phyloP scores from a whole-genome alignment of 2,329 filamentous ascomycete species.

The Paraconiothyrium brasiliense region DNA sequence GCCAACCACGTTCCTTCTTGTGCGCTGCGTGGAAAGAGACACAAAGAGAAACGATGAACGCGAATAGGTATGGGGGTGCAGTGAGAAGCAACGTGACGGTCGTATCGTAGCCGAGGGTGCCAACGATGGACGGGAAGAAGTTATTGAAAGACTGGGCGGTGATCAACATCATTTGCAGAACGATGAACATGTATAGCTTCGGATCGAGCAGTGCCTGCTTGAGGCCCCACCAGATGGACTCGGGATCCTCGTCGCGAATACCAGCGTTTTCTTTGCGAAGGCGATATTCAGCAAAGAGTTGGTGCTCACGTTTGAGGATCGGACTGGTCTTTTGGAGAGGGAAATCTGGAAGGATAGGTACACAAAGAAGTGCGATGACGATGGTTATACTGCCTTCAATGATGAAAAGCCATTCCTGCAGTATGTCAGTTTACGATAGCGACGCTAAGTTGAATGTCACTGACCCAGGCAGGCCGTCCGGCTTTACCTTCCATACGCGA shows the following conservation, averaged over 20 bases:
- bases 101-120: constrained; percentile 29
- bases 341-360: constrained; percentile 48
- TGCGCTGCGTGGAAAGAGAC: constrained; percentile 57
- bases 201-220: constrained; percentile 50
- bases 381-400: constrained; percentile 66
- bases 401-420: constrained; percentile 58
- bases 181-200: constrained; percentile 49
- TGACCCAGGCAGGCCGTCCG: not conserved
- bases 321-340: constrained; percentile 23
- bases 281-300: constrained; percentile 39
- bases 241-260: constrained; percentile 13
- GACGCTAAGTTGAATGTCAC: not conserved
- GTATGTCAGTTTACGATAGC: no score
- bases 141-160: constrained; percentile 45
- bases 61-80: constrained; percentile 51
- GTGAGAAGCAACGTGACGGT: constrained; percentile 53
- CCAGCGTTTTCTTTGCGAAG: constrained; percentile 51
- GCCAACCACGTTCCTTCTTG: constrained; percentile 63
- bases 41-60: constrained; percentile 32
- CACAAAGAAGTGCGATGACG: constrained; percentile 44
- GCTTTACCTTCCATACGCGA: not conserved
- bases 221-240: constrained; percentile 41
- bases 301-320: constrained; percentile 26
- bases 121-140: constrained; percentile 43
- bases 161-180: constrained; percentile 51